Percentiles rank a stretch among this genome's conserved stretches.
phyloP scores from a whole-genome alignment of 495 filamentous ascomycete species.

The Aspergillus sclerotioniger region DNA sequence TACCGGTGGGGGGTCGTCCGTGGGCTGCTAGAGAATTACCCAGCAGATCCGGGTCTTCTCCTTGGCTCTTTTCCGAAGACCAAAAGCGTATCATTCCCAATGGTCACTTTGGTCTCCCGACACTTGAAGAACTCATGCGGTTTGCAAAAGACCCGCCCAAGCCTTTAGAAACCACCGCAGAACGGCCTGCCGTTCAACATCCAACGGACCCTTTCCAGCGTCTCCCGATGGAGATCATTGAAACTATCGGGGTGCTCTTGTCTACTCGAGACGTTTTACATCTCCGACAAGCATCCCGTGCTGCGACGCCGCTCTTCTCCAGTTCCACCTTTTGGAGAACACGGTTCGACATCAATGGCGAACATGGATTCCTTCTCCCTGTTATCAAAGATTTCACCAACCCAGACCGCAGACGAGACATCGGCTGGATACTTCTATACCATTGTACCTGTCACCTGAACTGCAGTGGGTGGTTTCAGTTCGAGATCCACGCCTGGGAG shows the following conservation, averaged over 20 bases:
- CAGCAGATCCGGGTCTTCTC: background rate
- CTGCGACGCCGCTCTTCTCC: background rate
- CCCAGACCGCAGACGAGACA: background rate
- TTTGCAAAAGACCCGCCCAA: background rate
- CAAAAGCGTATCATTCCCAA: no score
- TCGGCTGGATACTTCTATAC: slow-evolving; percentile 11
- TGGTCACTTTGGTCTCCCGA: background rate
- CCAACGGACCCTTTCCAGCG: background rate
- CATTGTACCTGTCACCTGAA: slow-evolving; percentile 7
- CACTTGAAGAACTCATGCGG: slow-evolving; percentile 6
- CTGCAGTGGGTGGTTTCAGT: background rate
- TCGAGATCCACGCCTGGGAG: background rate
- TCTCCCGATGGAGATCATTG: slow-evolving; percentile 3
- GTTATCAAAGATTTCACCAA: background rate
- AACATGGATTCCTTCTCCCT: slow-evolving; percentile 7
- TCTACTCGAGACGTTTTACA: background rate
- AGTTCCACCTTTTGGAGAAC: slow-evolving; percentile 2
- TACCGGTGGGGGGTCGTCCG: background rate
- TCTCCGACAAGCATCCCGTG: slow-evolving; percentile 4
- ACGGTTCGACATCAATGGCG: slow-evolving; percentile 4
- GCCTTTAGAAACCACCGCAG: background rate
- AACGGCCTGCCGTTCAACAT: background rate
- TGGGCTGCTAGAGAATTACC: background rate
- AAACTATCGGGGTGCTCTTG: background rate
- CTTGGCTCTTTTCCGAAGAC: no score